phyloP scores from a whole-genome alignment of 306 rosid species.

The Begonia loranthoides region DNA sequence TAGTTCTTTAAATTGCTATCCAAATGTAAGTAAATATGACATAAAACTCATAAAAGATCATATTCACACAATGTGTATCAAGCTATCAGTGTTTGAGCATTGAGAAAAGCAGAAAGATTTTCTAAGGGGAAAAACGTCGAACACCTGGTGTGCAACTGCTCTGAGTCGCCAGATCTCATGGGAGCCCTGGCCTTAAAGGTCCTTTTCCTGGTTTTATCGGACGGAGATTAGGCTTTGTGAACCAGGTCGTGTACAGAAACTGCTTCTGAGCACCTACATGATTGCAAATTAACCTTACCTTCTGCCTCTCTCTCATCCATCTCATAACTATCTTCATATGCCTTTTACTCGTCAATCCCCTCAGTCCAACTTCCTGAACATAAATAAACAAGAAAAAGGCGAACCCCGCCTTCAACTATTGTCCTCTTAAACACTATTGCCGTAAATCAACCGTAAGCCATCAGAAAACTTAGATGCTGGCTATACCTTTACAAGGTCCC shows the following conservation, averaged over 20 bases:
- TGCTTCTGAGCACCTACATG: constrained; percentile 71
- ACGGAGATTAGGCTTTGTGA: constrained; percentile 33
- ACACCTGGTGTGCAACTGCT: no score
- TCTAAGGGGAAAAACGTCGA: no score
- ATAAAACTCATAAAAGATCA: no score
- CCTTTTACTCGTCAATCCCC: constrained; percentile 70
- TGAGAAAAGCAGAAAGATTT: no score
- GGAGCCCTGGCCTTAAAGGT: constrained; percentile 22
- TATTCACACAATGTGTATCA: no score
- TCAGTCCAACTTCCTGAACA: constrained; percentile 61
- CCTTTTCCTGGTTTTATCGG: constrained; percentile 14
- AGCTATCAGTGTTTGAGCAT: no score
- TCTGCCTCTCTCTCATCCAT: constrained; percentile 95
- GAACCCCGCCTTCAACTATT: background rate
- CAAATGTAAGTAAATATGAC: no score
- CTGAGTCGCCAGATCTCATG: constrained; percentile 4
- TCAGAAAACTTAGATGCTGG: no score
- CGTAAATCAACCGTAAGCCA: no score
- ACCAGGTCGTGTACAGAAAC: constrained; percentile 80
- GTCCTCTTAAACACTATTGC: no score
- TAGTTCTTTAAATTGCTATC: no score
- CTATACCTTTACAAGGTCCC: constrained; percentile 69
- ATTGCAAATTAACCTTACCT: constrained; percentile 68
- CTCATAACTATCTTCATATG: constrained; percentile 76
- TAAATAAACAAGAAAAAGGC: background rate